These are phyloP conservation scores for Malassezia brasiliensis DNA, from an alignment of 1,284 basidiomycete species.

Conservation along the genomic window DNA sequence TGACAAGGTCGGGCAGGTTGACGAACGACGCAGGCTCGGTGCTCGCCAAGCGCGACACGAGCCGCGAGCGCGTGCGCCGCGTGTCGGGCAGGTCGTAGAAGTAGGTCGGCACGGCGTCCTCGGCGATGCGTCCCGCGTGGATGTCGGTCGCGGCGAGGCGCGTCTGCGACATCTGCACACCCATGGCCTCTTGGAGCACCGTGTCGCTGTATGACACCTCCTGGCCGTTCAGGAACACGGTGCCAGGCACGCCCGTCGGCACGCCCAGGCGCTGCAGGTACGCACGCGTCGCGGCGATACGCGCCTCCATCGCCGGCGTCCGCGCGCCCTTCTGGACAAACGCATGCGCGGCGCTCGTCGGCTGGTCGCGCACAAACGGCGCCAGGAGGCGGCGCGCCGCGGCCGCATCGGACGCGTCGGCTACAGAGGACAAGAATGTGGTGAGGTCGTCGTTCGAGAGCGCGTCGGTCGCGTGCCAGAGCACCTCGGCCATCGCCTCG, in stretches of 20 bases:
- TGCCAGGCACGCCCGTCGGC: conserved; percentile 23
- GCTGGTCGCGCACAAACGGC: background rate
- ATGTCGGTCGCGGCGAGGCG: conserved; percentile 50
- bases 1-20: background rate
- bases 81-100: conserved; percentile 82
- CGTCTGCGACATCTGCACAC: conserved; percentile 25
- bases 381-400: background rate
- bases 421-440: background rate
- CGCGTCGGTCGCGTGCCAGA: conserved; percentile 3
- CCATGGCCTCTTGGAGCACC: conserved; percentile 30
- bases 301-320: background rate
- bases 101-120: conserved; percentile 57
- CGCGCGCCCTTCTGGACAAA: conserved; percentile 6
- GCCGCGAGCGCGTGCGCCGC: conserved; percentile 60
- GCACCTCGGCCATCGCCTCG: conserved; percentile 7
- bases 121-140: conserved; percentile 57
- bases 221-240: conserved; percentile 77
- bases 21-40: conserved; percentile 35
- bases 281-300: conserved; percentile 12
- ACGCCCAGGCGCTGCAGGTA: conserved; percentile 28
- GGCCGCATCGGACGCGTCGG: background rate
- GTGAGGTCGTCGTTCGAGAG: background rate
- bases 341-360: background rate
- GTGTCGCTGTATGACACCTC: conserved; percentile 61
- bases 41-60: conserved; percentile 55